Evolutionary conservation across 169 alveolate genomes (phyloP), one percentile per base, ranked within the genome.

Genomic region (Plasmodium billcollinsi): DNA sequence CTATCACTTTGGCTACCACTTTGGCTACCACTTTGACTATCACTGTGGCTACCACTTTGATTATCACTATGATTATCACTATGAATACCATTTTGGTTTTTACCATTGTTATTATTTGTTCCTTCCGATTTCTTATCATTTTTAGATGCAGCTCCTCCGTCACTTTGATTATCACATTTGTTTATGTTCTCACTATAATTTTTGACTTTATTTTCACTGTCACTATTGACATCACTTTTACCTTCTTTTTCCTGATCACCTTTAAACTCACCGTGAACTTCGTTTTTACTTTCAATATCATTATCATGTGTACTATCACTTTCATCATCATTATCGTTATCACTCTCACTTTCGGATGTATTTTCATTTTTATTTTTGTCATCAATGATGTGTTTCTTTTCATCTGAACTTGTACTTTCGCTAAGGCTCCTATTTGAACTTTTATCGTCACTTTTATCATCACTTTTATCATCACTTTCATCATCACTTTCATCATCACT

Each of bases 391-490:
- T 63, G 24, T 63, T 63, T 7, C 2, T 24, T 20, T 63, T 2
- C 24, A 21, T 63, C 18, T 63, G 50, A 24, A 54, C 15, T 3
- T 54, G 15, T 33, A 33, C 45, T 33, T 33, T 59, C 69, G n/a
- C 69, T 20, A 3, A 14, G 43, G 21, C 24, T 59, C 21, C 24
- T 29, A 59, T 20, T 59, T 59, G 15, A 26, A 59, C 29, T 59
- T 59, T 73, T 62, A 11, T 49, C 86, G 8, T 73, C 71, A 43
- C 50, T 20, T 29, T 43, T 73, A 21, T 50, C 59, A n/a, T n/a
- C 67, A n/a, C 61, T 62, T 24, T 54, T 18, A 43, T 43, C 8
- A 54, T 52, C 58, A 9, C 20, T 47, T 73, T 43, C 56, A 24
- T 54, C 33, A 5, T 52, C 62, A 52, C 18, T 52, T 52, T 52